These are phyloP conservation scores for Mycotypha africana DNA, from an alignment of 371 early-diverging fungal genomes.

Conservation along the genomic window DNA sequence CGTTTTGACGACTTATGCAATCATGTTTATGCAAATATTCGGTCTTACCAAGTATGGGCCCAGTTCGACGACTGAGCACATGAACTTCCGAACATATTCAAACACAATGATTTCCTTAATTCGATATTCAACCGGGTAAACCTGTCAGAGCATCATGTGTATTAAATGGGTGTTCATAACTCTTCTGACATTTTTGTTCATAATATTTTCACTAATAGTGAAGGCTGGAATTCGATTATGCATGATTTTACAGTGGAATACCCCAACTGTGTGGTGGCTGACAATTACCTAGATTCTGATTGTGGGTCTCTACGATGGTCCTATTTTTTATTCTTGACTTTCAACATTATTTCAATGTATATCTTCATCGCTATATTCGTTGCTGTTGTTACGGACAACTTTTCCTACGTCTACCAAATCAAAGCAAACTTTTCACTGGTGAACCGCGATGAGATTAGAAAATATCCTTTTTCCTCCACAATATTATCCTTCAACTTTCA, in stretches of 20 bases:
- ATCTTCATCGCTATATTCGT: conserved; percentile 72
- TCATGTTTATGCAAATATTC: conserved; percentile 72
- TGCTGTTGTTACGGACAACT: conserved; percentile 68
- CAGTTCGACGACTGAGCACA: conserved; percentile 46
- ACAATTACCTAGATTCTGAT: conserved; percentile 54
- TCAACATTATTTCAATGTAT: conserved; percentile 73
- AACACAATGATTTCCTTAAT: conserved; percentile 58
- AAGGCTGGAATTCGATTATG: conserved; percentile 72
- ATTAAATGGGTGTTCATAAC: background rate
- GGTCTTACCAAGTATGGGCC: conserved; percentile 62
- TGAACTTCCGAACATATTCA: conserved; percentile 58
- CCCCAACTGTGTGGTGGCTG: conserved; percentile 56
- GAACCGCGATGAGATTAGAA: conserved; percentile 63
- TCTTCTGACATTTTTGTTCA: too few species aligned
- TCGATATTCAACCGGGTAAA: conserved; percentile 64
- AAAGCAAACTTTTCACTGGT: conserved; percentile 55
- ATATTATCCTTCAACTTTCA: too few species aligned
- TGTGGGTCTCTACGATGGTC: conserved; percentile 64
- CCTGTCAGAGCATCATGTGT: too few species aligned
- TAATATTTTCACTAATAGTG: too few species aligned
- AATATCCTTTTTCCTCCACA: conserved; percentile 33
- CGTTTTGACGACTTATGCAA: conserved; percentile 58
- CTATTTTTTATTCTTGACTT: conserved; percentile 59
- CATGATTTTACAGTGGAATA: conserved; percentile 59
- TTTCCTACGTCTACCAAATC: conserved; percentile 65